Evolutionary conservation across 768 basidiomycete species (phyloP).

Genomic region (Leccinum fibrillosum): DNA sequence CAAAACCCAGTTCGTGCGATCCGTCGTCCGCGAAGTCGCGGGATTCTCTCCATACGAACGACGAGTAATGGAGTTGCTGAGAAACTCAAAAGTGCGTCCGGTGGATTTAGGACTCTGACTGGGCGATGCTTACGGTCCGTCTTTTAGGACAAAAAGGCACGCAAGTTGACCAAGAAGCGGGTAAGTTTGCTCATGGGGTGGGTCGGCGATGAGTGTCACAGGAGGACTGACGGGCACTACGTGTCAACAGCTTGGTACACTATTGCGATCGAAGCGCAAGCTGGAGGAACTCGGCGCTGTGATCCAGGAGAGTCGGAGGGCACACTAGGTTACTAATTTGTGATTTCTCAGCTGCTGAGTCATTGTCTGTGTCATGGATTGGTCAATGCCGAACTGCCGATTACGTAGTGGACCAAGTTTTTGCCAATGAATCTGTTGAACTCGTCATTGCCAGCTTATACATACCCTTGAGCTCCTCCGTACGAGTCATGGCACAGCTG

Average conservation of each 20-base stretch:
- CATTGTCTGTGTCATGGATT: neutral
- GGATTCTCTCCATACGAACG: conserved; percentile 98
- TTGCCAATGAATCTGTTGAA: conserved; percentile 10
- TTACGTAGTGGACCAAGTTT: conserved; percentile 10
- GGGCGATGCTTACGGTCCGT: neutral
- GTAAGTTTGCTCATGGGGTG: conserved; percentile 46
- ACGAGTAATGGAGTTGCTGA: conserved; percentile 95
- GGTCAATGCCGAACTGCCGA: neutral
- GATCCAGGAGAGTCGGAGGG: conserved; percentile 91
- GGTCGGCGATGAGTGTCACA: neutral
- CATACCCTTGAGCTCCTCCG: neutral
- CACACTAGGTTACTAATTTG: conserved; percentile 36
- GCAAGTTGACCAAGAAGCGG: conserved; percentile 99
- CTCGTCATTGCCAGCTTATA: neutral
- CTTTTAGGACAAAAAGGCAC: conserved; percentile 93
- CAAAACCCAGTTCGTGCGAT: conserved; percentile 92
- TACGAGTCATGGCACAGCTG: conserved; percentile 24
- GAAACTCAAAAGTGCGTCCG: conserved; percentile 86
- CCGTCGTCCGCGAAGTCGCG: conserved; percentile 92
- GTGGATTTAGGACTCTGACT: neutral
- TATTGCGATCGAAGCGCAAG: conserved; percentile 98
- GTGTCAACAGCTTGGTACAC: conserved; percentile 78
- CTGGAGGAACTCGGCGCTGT: conserved; percentile 90
- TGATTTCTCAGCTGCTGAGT: conserved; percentile 13
- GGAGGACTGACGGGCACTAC: neutral